Base-by-base conservation (phyloP, 495 filamentous ascomycete species). In the Antarctomyces pellizariae region DNA sequence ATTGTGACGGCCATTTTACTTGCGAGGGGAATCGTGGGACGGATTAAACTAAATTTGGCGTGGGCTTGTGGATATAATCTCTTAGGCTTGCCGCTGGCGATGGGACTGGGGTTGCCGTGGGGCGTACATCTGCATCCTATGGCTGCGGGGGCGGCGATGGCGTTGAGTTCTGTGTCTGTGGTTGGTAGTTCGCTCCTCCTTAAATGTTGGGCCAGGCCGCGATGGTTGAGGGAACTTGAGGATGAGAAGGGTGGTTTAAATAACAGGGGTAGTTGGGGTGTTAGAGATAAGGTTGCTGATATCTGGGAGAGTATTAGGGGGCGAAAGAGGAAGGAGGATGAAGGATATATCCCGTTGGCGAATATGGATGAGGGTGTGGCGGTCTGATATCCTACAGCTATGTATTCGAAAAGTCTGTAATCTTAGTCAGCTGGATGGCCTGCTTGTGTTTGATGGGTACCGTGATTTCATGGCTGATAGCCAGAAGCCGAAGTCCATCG, bases 141-240 rank as follows among this genome's bases (percentile, higher is more conserved):
- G 75, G 79, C 78, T 16, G 89, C 86, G 5, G 84, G 82, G 9
- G 77, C 71, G 2, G 89, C 89, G 11, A 99, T 99, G 86, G 89
- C 84, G 3, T 62, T 59, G 21, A 82, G 73, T 20, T 84, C 75
- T 34, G 75, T 95, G 16, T 84, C 74, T 28, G 86, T 99, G 5
- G 84, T 95, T 0, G 57, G 66, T 5, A 84, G 75, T 40, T 77
- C 69, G 42, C 48, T 95, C 24, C 54, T 83, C 18, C 52, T 99
- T 25, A 91, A 77, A 41, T 73, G 74, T 36, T 99, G 86, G 86
- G 64, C 53, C 29, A 58, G 86, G 9, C 86, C 86, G 2, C 42
- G 47, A 7, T 99, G 84, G 84, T 90, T 95, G 86, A 62, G 74
- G 10, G 64, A 73, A 25, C 51, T 63, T 18, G 46, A 74, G 13